A percentile compares a stretch with the other conserved stretches of the same genome.
These are phyloP conservation scores for Populus ilicifolia DNA, from an alignment of 345 rosid species.

Conservation along the genomic window DNA sequence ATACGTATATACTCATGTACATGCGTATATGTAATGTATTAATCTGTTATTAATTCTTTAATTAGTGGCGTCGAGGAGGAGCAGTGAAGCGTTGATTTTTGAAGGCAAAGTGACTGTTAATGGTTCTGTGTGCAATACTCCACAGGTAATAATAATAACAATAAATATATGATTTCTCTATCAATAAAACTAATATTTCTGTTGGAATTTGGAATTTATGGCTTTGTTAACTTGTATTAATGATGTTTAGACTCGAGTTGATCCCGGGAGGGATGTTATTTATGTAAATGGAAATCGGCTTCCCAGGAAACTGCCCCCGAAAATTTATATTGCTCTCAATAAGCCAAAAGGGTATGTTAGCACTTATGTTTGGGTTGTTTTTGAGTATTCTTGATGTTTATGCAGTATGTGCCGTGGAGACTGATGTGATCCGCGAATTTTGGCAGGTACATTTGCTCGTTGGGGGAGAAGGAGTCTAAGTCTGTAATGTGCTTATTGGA, in stretches of 20 bases:
- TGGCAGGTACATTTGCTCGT: conserved; percentile 87
- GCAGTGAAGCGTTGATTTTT: conserved; percentile 81
- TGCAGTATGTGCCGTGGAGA: not conserved
- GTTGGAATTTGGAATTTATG: not conserved
- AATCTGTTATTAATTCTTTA: not conserved
- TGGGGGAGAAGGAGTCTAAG: conserved; percentile 75
- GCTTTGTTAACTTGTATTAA: not conserved
- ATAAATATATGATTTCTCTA: not conserved
- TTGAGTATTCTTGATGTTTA: not conserved
- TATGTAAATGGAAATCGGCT: conserved; percentile 90
- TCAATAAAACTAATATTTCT: not conserved
- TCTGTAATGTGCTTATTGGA: conserved; percentile 67
- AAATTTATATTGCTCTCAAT: conserved; percentile 85
- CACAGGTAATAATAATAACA: conserved; percentile 47
- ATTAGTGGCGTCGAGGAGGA: conserved; percentile 85
- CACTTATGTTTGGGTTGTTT: not conserved
- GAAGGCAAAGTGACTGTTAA: conserved; percentile 84
- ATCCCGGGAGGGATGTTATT: conserved; percentile 66
- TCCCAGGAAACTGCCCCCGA: conserved; percentile 83
- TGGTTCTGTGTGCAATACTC: conserved; percentile 72
- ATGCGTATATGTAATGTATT: not conserved
- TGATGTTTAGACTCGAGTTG: conserved; percentile 75
- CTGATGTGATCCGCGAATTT: not conserved
- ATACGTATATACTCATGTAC: not conserved
- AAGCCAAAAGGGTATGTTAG: conserved; percentile 91